Evolutionary conservation across 2,329 filamentous ascomycete genomes (phyloP), one percentile per base, ranked within the genome.

Genomic region (Esteya vermicola): DNA sequence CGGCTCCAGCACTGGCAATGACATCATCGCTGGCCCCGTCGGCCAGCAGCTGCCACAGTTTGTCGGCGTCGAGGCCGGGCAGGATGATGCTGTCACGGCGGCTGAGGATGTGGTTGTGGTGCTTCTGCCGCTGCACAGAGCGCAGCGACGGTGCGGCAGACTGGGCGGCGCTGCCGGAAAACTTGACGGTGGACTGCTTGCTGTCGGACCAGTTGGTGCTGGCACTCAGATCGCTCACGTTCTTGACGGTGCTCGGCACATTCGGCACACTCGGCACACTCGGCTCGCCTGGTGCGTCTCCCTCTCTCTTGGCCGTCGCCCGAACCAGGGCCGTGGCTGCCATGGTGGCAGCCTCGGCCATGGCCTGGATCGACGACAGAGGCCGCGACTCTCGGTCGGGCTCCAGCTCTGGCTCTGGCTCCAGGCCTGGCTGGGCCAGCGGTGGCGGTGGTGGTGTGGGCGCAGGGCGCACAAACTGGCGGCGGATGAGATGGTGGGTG

Each of bases 51-150:
- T 59, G 57, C 21, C 64, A 62, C 45, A 75, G 53, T 52, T 73
- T 70, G 37, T 65, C 62, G 26, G 60, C 40, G 21, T 49, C 54
- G 13, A 74, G 55, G 1, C 66, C 64, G 0, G 68, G 70, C 43
- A 72, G 74, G 45, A 62, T 58, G 43, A 74, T 71, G 30, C 71
- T 75, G 54, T 76, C 72, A 35, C 72, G 60, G 27, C 71, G 62
- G 35, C 43, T 47, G 35, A 61, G 61, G 13, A 61, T 54, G 18
- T 60, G 48, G 19, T 38, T 44, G 12, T 33, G 23, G 18, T 60
- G 48, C 21, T 38, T 44, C 12, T 33, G 23, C n/a, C 35, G 36
- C 8, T 18, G 34, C 21, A 34, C 7, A 9, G 38, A 25, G 10
- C 21, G 13, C 12, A 16, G 21, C 3, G 21, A 13, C 9, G 36